Evolutionary conservation across 257 asterid genomes (phyloP), one percentile per base, ranked within the genome.

Genomic region (Lantana camara): DNA sequence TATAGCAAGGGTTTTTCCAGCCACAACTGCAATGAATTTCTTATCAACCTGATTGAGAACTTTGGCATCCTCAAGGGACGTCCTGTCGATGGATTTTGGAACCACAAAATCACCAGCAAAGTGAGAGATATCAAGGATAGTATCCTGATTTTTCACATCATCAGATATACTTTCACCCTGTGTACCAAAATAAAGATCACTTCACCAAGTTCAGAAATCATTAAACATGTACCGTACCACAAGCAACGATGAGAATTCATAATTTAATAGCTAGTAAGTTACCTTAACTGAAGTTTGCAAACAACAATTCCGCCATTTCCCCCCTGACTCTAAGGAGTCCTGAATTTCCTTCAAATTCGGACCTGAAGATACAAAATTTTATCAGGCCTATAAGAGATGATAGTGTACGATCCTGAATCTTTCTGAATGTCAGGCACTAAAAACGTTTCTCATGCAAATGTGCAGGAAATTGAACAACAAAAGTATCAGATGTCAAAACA

Each of bases 1-100:
- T 8, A 87, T 64, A 73, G 91, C 89, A 66, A 93, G 97, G 46
- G 80, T 83, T 60, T 70, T 75, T 69, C 92, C 83, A 9, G 94
- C 95, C 71, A 90, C 90, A 45, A 90, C 82, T 13, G 96, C 92
- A 75, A 93, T 93, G 82, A 82, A 93, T 81, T 93, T 93, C 86
- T 88, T 90, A 74, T 93, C 97, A 64, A 93, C 95, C 80, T 90
- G 99, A 64, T 67, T 81, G 64, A 93, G 99, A 81, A 93, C 95
- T 74, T 76, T 79, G 70, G 96, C 95, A 70, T 77, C 70, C 68
- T 80, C 83, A 73, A 93, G 86, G 77, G 82, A 83, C 44, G 71
- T 80, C 83, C 82, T 85, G 74, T 78, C 91, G 47, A 93, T 87
- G 67, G 85, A 82, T 71, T 78, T 79, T 57, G 99, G 97, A 75